These are phyloP conservation scores for Sphenostylis stenocarpa DNA, from an alignment of 306 rosid species.

Conservation along the genomic window DNA sequence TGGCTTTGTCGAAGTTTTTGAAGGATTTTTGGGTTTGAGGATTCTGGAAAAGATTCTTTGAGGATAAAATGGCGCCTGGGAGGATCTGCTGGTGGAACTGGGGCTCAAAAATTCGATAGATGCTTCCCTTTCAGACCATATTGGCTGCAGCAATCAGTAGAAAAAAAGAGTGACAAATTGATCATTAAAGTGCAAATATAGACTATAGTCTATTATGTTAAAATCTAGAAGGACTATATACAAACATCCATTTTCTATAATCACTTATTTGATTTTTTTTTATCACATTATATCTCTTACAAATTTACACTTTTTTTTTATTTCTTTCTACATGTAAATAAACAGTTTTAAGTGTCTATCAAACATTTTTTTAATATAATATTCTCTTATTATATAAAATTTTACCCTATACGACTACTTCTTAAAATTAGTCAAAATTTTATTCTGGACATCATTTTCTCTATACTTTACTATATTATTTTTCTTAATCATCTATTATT, in stretches of 20 bases:
- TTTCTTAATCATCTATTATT: neutral
- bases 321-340: too few relatives aligned
- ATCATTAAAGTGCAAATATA: conserved; percentile 11
- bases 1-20: conserved; percentile 36
- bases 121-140: conserved; percentile 72
- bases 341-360: too few relatives aligned
- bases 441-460: too few relatives aligned
- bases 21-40: conserved; percentile 41
- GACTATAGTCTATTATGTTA: neutral
- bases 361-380: too few relatives aligned
- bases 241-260: too few relatives aligned
- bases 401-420: too few relatives aligned
- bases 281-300: too few relatives aligned
- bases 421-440: too few relatives aligned
- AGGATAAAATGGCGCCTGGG: conserved; percentile 46
- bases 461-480: too few relatives aligned
- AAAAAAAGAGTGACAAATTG: neutral
- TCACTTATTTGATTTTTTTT: too few relatives aligned
- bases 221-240: neutral
- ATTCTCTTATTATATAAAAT: too few relatives aligned
- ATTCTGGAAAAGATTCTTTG: conserved; percentile 51
- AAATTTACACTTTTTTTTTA: too few relatives aligned
- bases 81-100: conserved; percentile 39
- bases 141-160: conserved; percentile 60
- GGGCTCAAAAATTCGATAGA: conserved; percentile 48